phyloP scores from a whole-genome alignment of 179 eudicot species.

The Silene vulgaris region DNA sequence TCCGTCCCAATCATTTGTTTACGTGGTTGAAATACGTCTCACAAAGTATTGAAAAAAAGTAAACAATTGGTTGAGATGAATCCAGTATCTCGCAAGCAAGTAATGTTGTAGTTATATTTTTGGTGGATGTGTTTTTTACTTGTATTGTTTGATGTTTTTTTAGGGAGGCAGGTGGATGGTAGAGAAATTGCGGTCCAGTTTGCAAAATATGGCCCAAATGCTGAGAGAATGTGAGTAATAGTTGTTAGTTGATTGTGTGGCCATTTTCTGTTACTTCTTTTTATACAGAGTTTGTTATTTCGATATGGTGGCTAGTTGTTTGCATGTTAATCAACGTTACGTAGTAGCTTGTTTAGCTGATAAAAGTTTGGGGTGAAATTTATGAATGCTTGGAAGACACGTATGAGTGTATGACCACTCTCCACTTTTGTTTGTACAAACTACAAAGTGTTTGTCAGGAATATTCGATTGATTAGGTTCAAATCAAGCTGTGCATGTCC shows the following conservation, averaged over 20 bases:
- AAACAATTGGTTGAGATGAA: not conserved
- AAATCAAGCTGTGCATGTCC: not conserved
- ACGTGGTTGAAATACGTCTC: too few species aligned
- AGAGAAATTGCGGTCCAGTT: constrained; percentile 92
- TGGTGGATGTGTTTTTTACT: not conserved
- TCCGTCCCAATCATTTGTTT: not conserved
- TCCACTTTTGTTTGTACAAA: not conserved
- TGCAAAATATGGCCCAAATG: constrained; percentile 93
- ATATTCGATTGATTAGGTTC: not conserved
- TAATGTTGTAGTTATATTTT: not conserved
- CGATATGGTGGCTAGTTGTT: not conserved
- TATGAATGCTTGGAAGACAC: not conserved
- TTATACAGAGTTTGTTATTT: not conserved
- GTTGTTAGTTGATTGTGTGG: not conserved
- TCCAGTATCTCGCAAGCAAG: not conserved
- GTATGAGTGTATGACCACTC: too few species aligned
- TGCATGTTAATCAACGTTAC: not conserved
- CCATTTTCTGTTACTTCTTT: not conserved
- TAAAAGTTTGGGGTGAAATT: not conserved
- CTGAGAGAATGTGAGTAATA: constrained; percentile 74
- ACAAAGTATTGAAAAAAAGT: not conserved
- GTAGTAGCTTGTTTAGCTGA: not conserved
- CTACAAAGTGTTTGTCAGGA: not conserved
- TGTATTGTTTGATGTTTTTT: not conserved
- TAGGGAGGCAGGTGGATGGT: constrained; percentile 92